Evolutionary conservation across 805 yeast genomes (phyloP).

Genomic region (Candida sithepensis): DNA sequence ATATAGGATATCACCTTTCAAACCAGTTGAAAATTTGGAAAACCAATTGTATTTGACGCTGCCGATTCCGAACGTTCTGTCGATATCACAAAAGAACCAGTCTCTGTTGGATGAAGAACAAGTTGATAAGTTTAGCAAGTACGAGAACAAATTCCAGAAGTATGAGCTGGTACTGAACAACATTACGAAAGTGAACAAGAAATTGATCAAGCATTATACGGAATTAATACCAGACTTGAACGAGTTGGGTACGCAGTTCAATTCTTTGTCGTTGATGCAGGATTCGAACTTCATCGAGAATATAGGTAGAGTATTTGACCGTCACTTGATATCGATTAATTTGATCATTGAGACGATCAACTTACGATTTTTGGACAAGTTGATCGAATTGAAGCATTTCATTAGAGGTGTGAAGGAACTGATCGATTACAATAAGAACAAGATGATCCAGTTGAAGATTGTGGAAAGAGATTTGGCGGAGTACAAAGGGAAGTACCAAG

Average conservation of each 20-base stretch:
- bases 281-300: constrained; percentile 54
- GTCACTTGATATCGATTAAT: constrained; percentile 52
- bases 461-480: constrained; percentile 26
- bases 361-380: constrained; percentile 30
- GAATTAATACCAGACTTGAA: constrained; percentile 47
- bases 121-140: constrained; percentile 24
- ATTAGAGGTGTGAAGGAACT: constrained; percentile 28
- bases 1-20: constrained; percentile 58
- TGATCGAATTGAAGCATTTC: constrained; percentile 33
- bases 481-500: constrained; percentile 22
- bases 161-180: constrained; percentile 32
- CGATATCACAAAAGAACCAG: constrained; percentile 23
- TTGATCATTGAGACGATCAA: constrained; percentile 31
- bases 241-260: constrained; percentile 50
- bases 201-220: constrained; percentile 40
- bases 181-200: constrained; percentile 38
- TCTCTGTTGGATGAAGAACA: constrained; percentile 27
- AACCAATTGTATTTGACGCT: constrained; percentile 54
- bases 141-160: constrained; percentile 31
- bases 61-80: constrained; percentile 46
- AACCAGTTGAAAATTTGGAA: constrained; percentile 51
- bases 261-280: constrained; percentile 50
- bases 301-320: constrained; percentile 83
- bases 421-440: constrained; percentile 32
- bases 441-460: constrained; percentile 29